Conservation (phyloP, 1,284 basidiomycete species). For the Cutaneotrichosporon sp. region DNA sequence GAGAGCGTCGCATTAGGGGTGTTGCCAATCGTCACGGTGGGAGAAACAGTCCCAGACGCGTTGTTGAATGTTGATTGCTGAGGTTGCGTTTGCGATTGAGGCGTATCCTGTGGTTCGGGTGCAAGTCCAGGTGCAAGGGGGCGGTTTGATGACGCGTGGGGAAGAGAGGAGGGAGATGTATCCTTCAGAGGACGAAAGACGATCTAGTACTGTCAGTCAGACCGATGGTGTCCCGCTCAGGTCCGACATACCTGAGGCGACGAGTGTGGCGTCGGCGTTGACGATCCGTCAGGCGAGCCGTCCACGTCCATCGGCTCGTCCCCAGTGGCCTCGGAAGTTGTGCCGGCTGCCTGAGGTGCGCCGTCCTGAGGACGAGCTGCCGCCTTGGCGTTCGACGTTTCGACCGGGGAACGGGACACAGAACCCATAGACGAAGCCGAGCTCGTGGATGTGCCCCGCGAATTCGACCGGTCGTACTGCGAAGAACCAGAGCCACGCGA, state of each 20-base stretch:
- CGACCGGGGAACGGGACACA: constrained; percentile 17
- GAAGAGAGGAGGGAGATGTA: constrained; percentile 44
- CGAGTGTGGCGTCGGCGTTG: constrained; percentile 49
- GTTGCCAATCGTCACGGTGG: not conserved
- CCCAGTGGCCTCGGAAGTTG: constrained; percentile 2
- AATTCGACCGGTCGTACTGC: constrained; percentile 30
- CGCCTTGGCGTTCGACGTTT: constrained; percentile 4
- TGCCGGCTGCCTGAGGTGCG: not conserved
- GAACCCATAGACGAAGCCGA: constrained; percentile 17
- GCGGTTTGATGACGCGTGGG: constrained; percentile 28
- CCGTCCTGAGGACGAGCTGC: constrained; percentile 13
- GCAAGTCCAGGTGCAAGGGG: not conserved
- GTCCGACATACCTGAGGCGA: constrained; percentile 45
- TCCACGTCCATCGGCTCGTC: constrained; percentile 34
- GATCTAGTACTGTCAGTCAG: constrained; percentile 38
- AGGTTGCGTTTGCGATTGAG: not conserved
- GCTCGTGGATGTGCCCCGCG: constrained; percentile 30
- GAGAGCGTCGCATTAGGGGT: constrained; percentile 6
- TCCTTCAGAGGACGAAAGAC: constrained; percentile 42
- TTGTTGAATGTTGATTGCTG: constrained; percentile 13
- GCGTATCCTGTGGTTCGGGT: not conserved
- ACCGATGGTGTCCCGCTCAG: constrained; percentile 9
- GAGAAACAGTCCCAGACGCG: constrained; percentile 3
- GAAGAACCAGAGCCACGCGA: constrained; percentile 28
- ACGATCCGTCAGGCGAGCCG: constrained; percentile 37